Percentiles rank a stretch among this genome's conserved stretches.
These are phyloP conservation scores for Trebouxia sp. DNA, from an alignment of 139 green algal species.

Conservation along the genomic window DNA sequence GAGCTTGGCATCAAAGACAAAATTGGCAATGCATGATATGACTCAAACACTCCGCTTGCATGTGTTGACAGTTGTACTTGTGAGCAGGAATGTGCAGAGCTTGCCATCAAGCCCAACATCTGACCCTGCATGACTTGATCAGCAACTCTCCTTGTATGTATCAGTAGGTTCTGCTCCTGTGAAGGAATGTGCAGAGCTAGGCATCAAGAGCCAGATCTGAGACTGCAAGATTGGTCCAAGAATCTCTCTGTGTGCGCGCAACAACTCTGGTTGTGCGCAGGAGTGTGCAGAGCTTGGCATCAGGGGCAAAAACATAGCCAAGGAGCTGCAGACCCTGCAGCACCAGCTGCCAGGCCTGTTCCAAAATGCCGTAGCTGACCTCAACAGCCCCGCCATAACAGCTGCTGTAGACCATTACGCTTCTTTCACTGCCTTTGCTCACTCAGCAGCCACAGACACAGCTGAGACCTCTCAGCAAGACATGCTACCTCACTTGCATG, in stretches of 20 bases:
- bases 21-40: too few species aligned
- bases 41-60: too few species aligned
- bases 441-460: background rate
- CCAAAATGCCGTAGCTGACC: slow-evolving; percentile 30
- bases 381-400: background rate
- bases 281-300: slow-evolving; percentile 64
- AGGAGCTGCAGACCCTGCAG: slow-evolving; percentile 50
- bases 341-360: slow-evolving; percentile 55
- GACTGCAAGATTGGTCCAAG: too few species aligned
- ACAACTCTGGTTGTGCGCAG: slow-evolving; percentile 31
- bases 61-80: too few species aligned
- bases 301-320: slow-evolving; percentile 37
- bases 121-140: too few species aligned
- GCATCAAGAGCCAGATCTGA: too few species aligned
- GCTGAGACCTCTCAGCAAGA: background rate
- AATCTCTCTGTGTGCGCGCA: slow-evolving; percentile 25
- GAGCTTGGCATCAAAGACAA: slow-evolving; percentile 42
- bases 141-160: too few species aligned
- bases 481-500: background rate
- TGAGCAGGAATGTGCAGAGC: too few species aligned
- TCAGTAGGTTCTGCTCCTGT: too few species aligned
- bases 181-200: too few species aligned
- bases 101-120: slow-evolving; percentile 36
- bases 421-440: slow-evolving; percentile 18
- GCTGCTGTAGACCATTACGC: slow-evolving; percentile 14